A percentile compares a stretch with the other conserved stretches of the same genome.
These are phyloP conservation scores for Ophiostoma tasmaniense DNA, from an alignment of 2,329 filamentous ascomycete species.

Conservation along the genomic window DNA sequence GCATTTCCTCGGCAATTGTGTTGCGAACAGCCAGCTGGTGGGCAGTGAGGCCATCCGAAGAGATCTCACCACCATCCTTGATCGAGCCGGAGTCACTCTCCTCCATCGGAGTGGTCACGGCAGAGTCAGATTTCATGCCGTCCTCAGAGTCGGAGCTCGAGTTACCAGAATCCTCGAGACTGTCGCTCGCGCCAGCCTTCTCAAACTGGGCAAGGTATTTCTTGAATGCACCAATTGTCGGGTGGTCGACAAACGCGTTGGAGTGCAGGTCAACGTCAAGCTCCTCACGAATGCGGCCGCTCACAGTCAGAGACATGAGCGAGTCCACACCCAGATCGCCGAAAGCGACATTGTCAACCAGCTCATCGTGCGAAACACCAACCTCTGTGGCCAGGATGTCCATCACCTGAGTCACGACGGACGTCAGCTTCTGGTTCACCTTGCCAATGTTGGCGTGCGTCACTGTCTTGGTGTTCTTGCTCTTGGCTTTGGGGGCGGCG, in stretches of 20 bases:
- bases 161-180: slow-evolving; percentile 28
- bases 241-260: slow-evolving; percentile 45
- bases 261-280: slow-evolving; percentile 47
- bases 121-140: slow-evolving; percentile 40
- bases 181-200: slow-evolving; percentile 20
- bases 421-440: slow-evolving; percentile 44
- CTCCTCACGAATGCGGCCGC: slow-evolving; percentile 49
- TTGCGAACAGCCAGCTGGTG: slow-evolving; percentile 49
- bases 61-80: slow-evolving; percentile 34
- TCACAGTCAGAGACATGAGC: slow-evolving; percentile 51
- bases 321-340: slow-evolving; percentile 53
- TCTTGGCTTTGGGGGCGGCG: slow-evolving; percentile 24
- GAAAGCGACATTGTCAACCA: slow-evolving; percentile 49
- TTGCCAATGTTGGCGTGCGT: slow-evolving; percentile 39
- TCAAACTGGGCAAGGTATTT: slow-evolving; percentile 35
- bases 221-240: slow-evolving; percentile 48
- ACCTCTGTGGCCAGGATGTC: slow-evolving; percentile 49
- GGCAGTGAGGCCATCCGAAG: slow-evolving; percentile 31
- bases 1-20: slow-evolving; percentile 64
- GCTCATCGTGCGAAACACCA: slow-evolving; percentile 45
- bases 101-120: slow-evolving; percentile 45
- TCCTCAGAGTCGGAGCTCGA: slow-evolving; percentile 37
- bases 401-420: slow-evolving; percentile 39
- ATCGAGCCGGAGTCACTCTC: slow-evolving; percentile 42
- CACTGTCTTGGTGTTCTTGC: slow-evolving; percentile 37